Base-by-base conservation (phyloP, 257 asterid genomes). In the Solanum megistacrolobum region DNA sequence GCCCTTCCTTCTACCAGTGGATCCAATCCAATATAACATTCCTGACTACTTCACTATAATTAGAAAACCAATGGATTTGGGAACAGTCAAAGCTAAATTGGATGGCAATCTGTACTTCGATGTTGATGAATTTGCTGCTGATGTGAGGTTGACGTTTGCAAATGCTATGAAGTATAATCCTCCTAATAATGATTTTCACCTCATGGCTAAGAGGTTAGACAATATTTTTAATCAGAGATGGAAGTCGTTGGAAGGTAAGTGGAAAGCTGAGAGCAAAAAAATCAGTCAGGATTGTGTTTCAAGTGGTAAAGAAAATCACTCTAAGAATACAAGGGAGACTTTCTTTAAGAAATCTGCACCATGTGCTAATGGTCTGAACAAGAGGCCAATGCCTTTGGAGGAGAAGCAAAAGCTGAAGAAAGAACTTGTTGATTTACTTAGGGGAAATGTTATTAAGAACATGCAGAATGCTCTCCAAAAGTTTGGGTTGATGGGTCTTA, bases 151-250 rank as follows among this genome's bases (percentile, higher is more conserved):
- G 90, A 94, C 98, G 2, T 96, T 96, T 88, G 89, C 94, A 71
- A 96, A 96, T 92, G 98, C 98, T 6, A 94, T 92, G 94, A 14
- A 62, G 74, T 96, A 93, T 86, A 96, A 96, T 91, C 97, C 98
- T 87, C 92, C 94, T 43, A 81, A 73, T 5, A 74, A 94, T 31
- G 7, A 13, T 0, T 95, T 92, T 52, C 95, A 95, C 89, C n/a
- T 5, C 32, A 89, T 75, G 88, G 98, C 99, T 21, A 89, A 88
- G 92, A 88, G 76, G 25, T 86, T 96, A 86, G 89, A 90, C 69
- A 84, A 52, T 74, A 14, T 36, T 35, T 96, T 96, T 87, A 90
- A 38, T 60, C 92, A 84, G 89, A 94, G 88, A 75, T 96, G 98
- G 98, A 91, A 91, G 86, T 66, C 52, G 65, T 39, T 93, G 88